phyloP scores from a whole-genome alignment of 148 eudicot species.

The Vaccinium macrocarpon region DNA sequence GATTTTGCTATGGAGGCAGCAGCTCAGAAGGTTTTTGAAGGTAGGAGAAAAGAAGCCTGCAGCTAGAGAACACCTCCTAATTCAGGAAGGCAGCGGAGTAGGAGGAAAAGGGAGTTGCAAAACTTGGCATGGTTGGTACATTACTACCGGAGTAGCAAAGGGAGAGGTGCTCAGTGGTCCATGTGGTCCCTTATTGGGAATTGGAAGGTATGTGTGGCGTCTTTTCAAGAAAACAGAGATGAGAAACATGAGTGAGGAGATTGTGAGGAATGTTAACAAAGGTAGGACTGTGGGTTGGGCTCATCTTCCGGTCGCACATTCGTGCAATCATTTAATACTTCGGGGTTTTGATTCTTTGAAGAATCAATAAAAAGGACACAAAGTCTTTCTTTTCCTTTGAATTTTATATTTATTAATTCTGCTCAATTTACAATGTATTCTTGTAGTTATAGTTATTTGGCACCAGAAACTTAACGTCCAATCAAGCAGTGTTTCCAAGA shows the following conservation, averaged over 20 bases:
- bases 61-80: neutral
- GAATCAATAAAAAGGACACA: neutral
- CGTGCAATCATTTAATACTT: neutral
- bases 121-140: neutral
- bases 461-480: neutral
- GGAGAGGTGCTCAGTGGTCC: neutral
- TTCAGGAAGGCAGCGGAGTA: neutral
- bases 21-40: neutral
- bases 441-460: neutral
- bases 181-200: neutral
- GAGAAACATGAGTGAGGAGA: neutral
- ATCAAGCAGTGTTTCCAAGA: neutral
- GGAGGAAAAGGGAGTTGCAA: neutral
- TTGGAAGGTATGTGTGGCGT: neutral
- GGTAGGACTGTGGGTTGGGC: neutral
- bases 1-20: slow-evolving; percentile 1
- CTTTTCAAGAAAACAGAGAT: neutral
- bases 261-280: neutral
- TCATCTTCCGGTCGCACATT: neutral
- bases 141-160: neutral
- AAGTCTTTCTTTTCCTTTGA: neutral
- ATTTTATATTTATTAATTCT: neutral
- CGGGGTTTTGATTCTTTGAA: neutral
- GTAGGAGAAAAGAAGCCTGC: neutral
- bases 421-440: neutral